Percentiles rank a stretch among this genome's conserved stretches.
Evolutionary conservation across 177 flowering plant genomes (phyloP).

Genomic region (Vitis hybrid): DNA sequence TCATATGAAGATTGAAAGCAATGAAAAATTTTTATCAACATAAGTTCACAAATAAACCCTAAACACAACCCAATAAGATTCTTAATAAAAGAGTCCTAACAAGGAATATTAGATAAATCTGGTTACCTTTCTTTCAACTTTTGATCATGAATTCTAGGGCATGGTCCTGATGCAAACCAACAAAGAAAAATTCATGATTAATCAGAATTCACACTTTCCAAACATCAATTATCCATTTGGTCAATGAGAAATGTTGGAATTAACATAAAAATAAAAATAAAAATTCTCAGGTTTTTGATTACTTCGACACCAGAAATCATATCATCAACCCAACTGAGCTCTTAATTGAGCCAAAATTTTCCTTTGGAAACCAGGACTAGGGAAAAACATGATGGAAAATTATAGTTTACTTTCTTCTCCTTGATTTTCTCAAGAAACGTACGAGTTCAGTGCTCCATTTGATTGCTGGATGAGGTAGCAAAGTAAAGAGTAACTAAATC

Average conservation of each 20-base stretch:
- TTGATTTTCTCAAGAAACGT: background rate
- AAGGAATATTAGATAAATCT: background rate
- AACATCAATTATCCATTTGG: background rate
- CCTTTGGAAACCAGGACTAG: background rate
- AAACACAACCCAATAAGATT: background rate
- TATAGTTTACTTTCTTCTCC: background rate
- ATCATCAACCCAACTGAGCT: background rate
- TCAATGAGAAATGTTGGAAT: background rate
- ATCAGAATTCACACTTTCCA: background rate
- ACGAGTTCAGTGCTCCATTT: background rate
- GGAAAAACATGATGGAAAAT: background rate
- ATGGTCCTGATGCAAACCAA: conserved; percentile 58
- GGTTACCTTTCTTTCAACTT: conserved; percentile 93
- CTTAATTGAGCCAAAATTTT: background rate
- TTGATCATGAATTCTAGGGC: conserved; percentile 87
- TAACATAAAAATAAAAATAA: background rate
- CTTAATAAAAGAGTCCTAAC: background rate
- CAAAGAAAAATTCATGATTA: background rate
- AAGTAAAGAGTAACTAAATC: background rate
- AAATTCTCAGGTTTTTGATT: background rate
- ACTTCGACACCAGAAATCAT: background rate
- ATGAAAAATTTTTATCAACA: background rate
- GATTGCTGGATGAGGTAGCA: background rate
- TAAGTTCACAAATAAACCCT: background rate
- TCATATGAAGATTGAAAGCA: background rate